Evolutionary conservation across 2,329 filamentous ascomycete genomes (phyloP).

Genomic region (Raffaelea arxii): DNA sequence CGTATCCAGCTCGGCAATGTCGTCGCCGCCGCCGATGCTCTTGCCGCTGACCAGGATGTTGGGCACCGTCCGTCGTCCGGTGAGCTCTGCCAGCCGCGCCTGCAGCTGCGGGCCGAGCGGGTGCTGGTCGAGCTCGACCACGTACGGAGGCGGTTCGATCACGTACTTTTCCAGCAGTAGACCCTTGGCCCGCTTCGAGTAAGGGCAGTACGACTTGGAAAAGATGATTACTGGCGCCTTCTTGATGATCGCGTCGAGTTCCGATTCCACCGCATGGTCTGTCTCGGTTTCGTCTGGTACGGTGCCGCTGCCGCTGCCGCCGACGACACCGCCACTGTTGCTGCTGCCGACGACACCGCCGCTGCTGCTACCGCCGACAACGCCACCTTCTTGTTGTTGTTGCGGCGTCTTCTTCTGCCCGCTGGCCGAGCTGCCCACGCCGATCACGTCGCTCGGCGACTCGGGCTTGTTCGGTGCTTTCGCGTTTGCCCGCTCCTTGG

Average conservation of each 20-base stretch:
- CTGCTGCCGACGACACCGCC: conserved; percentile 39
- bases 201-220: conserved; percentile 87
- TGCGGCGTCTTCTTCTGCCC: conserved; percentile 32
- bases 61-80: conserved; percentile 77
- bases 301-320: conserved; percentile 27
- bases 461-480: conserved; percentile 55
- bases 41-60: conserved; percentile 83
- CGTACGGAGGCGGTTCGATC: conserved; percentile 71
- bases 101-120: conserved; percentile 66
- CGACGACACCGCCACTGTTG: too few relatives aligned
- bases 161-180: conserved; percentile 76
- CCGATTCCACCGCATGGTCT: conserved; percentile 55
- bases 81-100: conserved; percentile 58
- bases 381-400: conserved; percentile 37
- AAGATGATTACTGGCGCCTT: conserved; percentile 93
- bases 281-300: conserved; percentile 39
- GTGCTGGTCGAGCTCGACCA: conserved; percentile 86
- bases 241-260: conserved; percentile 72
- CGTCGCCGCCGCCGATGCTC: conserved; percentile 85
- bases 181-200: conserved; percentile 74
- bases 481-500: conserved; percentile 58
- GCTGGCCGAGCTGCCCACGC: conserved; percentile 46
- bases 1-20: conserved; percentile 63
- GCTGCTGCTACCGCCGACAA: conserved; percentile 37
- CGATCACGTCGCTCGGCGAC: conserved; percentile 45